A percentile compares a stretch with the other conserved stretches of the same genome.
phyloP scores from a whole-genome alignment of 805 yeast genomes.

The Saturnispora sekii region DNA sequence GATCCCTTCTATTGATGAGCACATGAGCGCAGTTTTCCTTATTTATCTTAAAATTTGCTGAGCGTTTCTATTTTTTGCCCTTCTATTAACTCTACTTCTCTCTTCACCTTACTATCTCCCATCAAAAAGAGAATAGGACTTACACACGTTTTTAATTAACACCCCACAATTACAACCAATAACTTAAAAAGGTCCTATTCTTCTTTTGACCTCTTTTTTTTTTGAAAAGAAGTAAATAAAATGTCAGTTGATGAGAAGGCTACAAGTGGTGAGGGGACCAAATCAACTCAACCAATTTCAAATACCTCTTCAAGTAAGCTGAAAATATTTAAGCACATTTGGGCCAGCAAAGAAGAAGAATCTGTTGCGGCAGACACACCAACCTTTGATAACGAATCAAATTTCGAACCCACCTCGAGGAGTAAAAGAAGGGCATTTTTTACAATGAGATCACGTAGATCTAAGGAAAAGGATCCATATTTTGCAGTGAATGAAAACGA shows the following conservation, averaged over 20 bases:
- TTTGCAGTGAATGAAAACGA: constrained; percentile 11
- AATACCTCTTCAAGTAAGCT: not conserved
- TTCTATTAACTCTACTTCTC: not conserved
- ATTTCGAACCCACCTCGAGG: not conserved
- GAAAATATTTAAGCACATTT: not conserved
- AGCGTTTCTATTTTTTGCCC: not conserved
- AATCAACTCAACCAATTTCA: not conserved
- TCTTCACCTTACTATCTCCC: too few species aligned
- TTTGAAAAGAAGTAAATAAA: not conserved
- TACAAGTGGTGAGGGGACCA: not conserved
- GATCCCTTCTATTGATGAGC: not conserved
- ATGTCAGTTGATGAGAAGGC: not conserved
- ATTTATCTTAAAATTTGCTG: too few species aligned
- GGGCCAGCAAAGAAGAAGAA: not conserved
- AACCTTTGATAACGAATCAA: not conserved
- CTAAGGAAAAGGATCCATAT: not conserved
- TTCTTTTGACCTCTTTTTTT: not conserved
- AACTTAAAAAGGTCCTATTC: too few species aligned
- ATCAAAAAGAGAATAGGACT: too few species aligned
- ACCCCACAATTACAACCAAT: too few species aligned
- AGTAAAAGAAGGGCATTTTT: constrained; percentile 4
- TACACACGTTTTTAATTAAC: too few species aligned
- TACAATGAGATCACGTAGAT: constrained; percentile 6
- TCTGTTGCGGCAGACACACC: not conserved
- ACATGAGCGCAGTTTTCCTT: not conserved